Evolutionary conservation across 495 filamentous ascomycete species (phyloP).

Genomic region (Apiosordaria backusii): DNA sequence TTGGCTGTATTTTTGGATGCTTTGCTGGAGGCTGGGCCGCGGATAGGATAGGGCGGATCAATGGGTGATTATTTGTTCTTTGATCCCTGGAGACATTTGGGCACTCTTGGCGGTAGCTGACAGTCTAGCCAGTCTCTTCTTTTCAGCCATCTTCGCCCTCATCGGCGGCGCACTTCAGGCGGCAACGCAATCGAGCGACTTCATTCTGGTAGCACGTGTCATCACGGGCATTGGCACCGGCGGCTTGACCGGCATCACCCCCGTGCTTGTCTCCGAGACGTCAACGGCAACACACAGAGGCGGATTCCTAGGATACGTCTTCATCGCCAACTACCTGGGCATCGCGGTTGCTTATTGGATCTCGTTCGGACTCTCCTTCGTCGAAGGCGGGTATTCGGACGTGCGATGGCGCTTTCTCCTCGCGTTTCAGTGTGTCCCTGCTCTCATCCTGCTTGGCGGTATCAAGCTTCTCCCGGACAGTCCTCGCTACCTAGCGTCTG

Average conservation of each 20-base stretch:
- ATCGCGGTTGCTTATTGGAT: conserved; percentile 63
- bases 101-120: conserved; percentile 44
- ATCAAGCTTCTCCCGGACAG: too few species aligned
- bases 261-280: conserved; percentile 44
- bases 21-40: too few species aligned
- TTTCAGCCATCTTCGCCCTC: conserved; percentile 51
- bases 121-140: conserved; percentile 53
- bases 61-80: too few species aligned
- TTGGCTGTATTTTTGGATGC: too few species aligned
- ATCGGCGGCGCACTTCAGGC: conserved; percentile 53
- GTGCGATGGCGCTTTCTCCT: too few species aligned
- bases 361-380: conserved; percentile 53
- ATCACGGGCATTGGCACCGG: conserved; percentile 56
- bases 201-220: conserved; percentile 54
- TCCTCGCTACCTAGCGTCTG: too few species aligned
- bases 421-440: too few species aligned
- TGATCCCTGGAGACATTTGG: conserved; percentile 23
- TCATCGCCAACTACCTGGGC: conserved; percentile 56
- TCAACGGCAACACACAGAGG: conserved; percentile 47
- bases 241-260: conserved; percentile 35
- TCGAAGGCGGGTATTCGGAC: conserved; percentile 49
- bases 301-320: conserved; percentile 48
- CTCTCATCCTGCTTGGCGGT: too few species aligned
- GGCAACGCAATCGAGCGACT: conserved; percentile 47
- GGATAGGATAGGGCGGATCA: too few species aligned